Evolutionary conservation across 805 yeast genomes (phyloP), one percentile per base, ranked within the genome.

Genomic region (Debaryomyces castellii): DNA sequence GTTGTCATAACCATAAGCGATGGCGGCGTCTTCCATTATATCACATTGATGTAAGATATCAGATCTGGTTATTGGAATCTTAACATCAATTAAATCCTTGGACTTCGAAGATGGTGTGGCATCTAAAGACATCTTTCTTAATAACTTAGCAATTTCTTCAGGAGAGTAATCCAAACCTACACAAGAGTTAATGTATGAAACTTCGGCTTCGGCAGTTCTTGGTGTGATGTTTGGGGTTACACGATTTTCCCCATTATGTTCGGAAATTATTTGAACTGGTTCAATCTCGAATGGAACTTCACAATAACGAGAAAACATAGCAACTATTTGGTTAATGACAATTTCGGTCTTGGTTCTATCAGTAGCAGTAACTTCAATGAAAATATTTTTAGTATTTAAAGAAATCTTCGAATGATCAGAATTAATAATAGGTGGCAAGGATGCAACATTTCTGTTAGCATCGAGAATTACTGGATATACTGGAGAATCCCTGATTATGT

Each of bases 21-120:
- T 86, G 40, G 97, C 99, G 40, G 92, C 96, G 67, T 94, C 99
- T 70, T 94, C 99, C 96, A 94, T 88, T 54, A 94, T 85, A 70
- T 94, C 99, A 77, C 98, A 92, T 65, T 89, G 96, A 69, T 94
- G 99, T 60, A 94, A 77, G 51, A 94, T 80, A 69, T 94, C 99
- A 9, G 98, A 84, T 75, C 99, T 87, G 32, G 99, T 94, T 59
- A 89, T 85, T 51, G 99, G 99, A 48, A 94, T 81, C 32, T 69
- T 63, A 46, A 90, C 91, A 43, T 82, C 81, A 41, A 88, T 62
- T 33, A 80, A 62, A 51, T 82, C 74, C 6, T 69, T 57, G 52
- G 80, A 76, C 1, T 63, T 55, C 3, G 66, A 51, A 3, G 84
- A 71, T 25, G 82, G 80, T 16, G 64, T 60, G 20, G 95, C 94